Base-by-base conservation (phyloP, 225 moss, liverwort and hornwort species). In the Polytrichum formosum region DNA sequence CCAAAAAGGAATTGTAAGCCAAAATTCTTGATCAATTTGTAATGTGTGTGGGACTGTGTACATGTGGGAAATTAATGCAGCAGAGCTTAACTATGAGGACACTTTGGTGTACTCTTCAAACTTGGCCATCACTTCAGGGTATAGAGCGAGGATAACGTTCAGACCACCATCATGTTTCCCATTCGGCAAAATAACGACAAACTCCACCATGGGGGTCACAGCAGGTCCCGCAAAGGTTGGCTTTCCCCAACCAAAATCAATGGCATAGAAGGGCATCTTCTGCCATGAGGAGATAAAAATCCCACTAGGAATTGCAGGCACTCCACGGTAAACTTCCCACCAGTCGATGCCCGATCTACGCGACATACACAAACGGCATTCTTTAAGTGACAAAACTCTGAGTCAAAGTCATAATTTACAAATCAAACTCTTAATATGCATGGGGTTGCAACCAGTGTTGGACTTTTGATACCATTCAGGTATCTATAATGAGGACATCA, bases 241-340 rank as follows among this genome's bases (percentile, higher is more conserved):
- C 72, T 80, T 91, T 28, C 98, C 98, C 98, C 98, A 98, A 1
- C 98, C 98, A 33, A 92, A 94, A 53, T 98, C 94, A 56, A 94
- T 85, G 64, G 88, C 68, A 28, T 88, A 92, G 69, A 98, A 98
- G 3, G 98, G 98, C 94, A 98, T 94, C 63, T 94, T 98, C 84
- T 88, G 91, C 98, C 98, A 98, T 0, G 98, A 94, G 20, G 76
- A 79, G 67, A 98, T 84, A 78, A 72, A 78, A 65, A 94, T 91
- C 20, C 94, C 98, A 4, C 84, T 90, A 1, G 90, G 77, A 0
- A 91, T 76, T 0, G 90, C 90, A 1, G 98, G 98, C 5, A 94
- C 54, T 17, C 94, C 94, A 13, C 77, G 85, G 84, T 90, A 74
- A 0, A 91, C 74, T 74, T 92, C 86, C 75, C 87, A 91, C 94